These are phyloP conservation scores for Solanum medicagineum DNA, from an alignment of 257 asterid species.

Conservation along the genomic window DNA sequence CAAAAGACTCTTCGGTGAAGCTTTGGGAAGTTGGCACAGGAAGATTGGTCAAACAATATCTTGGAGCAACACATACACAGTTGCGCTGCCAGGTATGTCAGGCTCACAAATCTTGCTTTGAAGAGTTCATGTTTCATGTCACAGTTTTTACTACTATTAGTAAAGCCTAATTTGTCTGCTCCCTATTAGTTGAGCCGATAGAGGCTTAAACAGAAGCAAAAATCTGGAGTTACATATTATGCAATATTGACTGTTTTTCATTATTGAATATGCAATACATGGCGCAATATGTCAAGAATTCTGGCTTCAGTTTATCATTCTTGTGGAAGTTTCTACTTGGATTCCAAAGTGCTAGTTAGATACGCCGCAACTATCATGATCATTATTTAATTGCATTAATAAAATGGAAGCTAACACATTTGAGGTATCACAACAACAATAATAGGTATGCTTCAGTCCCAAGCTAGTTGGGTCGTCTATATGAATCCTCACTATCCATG, in stretches of 20 bases:
- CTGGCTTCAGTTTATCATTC: neutral
- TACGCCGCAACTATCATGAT: neutral
- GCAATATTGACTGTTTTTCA: neutral
- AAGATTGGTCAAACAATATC: constrained; percentile 54
- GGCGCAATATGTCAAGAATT: neutral
- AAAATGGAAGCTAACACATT: neutral
- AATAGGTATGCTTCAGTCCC: neutral
- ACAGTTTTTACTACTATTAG: neutral
- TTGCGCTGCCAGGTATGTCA: constrained; percentile 56
- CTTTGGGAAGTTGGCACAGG: constrained; percentile 82
- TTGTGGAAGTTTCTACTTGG: neutral
- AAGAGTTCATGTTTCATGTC: neutral
- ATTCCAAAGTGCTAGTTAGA: neutral
- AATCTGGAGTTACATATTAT: neutral
- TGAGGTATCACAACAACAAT: neutral
- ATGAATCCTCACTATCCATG: neutral
- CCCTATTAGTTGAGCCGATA: neutral
- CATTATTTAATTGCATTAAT: neutral
- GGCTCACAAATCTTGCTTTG: constrained; percentile 3
- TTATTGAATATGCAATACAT: neutral
- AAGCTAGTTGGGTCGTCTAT: neutral
- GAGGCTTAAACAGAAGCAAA: neutral
- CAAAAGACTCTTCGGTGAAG: constrained; percentile 71
- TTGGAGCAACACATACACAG: constrained; percentile 50
- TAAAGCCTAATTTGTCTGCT: neutral